Percentiles rank a stretch among this genome's conserved stretches.
phyloP scores from a whole-genome alignment of 495 filamentous ascomycete genomes.

The Geopyxis carbonaria region DNA sequence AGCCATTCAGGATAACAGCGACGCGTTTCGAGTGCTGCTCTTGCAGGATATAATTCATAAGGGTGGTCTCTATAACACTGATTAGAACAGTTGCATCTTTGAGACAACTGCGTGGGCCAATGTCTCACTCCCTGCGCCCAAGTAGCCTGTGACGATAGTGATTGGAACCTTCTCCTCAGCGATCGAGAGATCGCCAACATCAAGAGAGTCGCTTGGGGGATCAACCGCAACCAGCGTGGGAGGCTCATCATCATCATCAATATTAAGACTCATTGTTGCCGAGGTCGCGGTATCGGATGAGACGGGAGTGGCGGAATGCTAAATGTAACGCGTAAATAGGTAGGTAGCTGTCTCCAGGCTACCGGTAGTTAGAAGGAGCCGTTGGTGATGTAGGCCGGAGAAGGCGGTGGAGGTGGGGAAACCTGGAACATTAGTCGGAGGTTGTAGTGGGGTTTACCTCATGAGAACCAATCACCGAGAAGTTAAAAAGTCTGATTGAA shows the following conservation, averaged over 20 bases:
- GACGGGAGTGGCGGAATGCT: too few species aligned
- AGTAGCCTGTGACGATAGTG: conserved; percentile 81
- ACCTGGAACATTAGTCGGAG: too few species aligned
- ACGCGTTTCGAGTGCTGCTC: conserved; percentile 93
- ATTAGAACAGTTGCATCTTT: background rate
- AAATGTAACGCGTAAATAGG: too few species aligned
- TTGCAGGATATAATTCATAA: conserved; percentile 87
- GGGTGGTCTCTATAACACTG: conserved; percentile 51
- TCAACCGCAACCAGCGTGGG: conserved; percentile 50
- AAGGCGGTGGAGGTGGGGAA: too few species aligned
- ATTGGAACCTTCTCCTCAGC: conserved; percentile 60
- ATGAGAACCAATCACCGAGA: too few species aligned
- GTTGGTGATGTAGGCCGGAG: too few species aligned
- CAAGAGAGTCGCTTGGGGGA: conserved; percentile 17
- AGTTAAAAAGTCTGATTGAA: too few species aligned
- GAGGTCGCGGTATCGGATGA: background rate
- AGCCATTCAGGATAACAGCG: conserved; percentile 91
- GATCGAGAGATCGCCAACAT: conserved; percentile 20
- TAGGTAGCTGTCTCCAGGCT: too few species aligned
- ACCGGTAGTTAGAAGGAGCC: too few species aligned
- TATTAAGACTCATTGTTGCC: background rate
- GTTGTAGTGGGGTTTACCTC: too few species aligned
- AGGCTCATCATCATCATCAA: conserved; percentile 55
- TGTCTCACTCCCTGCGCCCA: conserved; percentile 58
- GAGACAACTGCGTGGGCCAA: too few species aligned